phyloP scores from a whole-genome alignment of 1,284 basidiomycete species.

The Trichosporon ovoides region DNA sequence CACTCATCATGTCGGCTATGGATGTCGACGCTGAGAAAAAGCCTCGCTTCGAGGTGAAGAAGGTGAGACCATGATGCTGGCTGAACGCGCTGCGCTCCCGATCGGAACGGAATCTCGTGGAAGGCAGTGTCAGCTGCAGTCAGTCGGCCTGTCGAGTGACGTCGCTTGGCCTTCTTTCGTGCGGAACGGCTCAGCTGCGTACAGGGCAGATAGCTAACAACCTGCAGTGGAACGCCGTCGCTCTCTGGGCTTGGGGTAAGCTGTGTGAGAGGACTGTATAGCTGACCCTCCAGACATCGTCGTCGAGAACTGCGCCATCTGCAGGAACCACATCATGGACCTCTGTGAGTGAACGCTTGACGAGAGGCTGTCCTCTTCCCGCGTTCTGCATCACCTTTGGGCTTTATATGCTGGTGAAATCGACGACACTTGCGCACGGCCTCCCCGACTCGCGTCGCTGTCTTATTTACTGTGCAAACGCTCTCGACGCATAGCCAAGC shows the following conservation, averaged over 20 bases:
- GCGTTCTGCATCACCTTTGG: not conserved
- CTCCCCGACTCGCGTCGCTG: no score
- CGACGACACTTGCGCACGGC: no score
- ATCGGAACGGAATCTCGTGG: not conserved
- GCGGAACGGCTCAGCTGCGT: not conserved
- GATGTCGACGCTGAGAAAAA: slow-evolving; percentile 54
- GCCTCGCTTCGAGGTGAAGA: slow-evolving; percentile 89
- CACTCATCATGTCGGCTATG: slow-evolving; percentile 31
- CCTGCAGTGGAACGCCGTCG: slow-evolving; percentile 86
- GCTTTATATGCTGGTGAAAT: no score
- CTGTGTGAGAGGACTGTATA: not conserved
- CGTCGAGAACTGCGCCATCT: slow-evolving; percentile 93
- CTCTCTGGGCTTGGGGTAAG: slow-evolving; percentile 93
- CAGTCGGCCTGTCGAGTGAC: no score
- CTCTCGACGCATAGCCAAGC: no score
- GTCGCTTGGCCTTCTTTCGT: slow-evolving; percentile 11
- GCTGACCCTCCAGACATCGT: slow-evolving; percentile 65
- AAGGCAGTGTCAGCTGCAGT: no score
- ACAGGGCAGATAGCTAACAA: not conserved
- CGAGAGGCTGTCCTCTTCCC: no score
- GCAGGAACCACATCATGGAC: slow-evolving; percentile 98
- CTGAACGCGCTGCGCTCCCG: not conserved
- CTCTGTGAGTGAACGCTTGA: slow-evolving; percentile 67
- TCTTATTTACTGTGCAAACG: no score
- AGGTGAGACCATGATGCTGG: slow-evolving; percentile 55